These are phyloP conservation scores for Candida chauliodis DNA, from an alignment of 805 yeast genomes.

Conservation along the genomic window DNA sequence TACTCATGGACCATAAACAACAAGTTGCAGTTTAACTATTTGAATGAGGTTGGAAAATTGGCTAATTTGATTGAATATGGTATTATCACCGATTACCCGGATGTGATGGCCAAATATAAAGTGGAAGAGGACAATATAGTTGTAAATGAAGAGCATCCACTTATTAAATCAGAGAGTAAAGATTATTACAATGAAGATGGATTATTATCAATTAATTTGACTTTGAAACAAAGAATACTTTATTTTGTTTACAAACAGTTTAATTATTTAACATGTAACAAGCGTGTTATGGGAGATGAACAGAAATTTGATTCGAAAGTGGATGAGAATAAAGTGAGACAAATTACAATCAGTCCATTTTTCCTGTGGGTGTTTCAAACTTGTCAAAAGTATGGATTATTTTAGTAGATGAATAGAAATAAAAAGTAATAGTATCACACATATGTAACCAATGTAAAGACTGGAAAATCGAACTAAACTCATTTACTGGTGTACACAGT, in stretches of 20 bases:
- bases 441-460: too few species aligned
- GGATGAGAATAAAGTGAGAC: slow-evolving; percentile 15
- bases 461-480: too few species aligned
- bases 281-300: slow-evolving; percentile 15
- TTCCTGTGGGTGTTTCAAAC: slow-evolving; percentile 18
- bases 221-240: slow-evolving; percentile 14
- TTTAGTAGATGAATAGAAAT: slow-evolving; percentile 11
- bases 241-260: slow-evolving; percentile 13
- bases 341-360: slow-evolving; percentile 12
- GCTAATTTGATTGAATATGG: slow-evolving; percentile 31
- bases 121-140: slow-evolving; percentile 6
- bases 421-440: too few species aligned
- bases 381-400: slow-evolving; percentile 23
- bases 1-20: slow-evolving; percentile 41
- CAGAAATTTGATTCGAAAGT: slow-evolving; percentile 18
- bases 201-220: slow-evolving; percentile 10
- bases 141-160: background rate
- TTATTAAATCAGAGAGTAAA: slow-evolving; percentile 1
- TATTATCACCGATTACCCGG: slow-evolving; percentile 35
- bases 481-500: too few species aligned
- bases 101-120: slow-evolving; percentile 20
- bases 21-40: slow-evolving; percentile 31
- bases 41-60: slow-evolving; percentile 21
- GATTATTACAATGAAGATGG: slow-evolving; percentile 8
- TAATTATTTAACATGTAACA: slow-evolving; percentile 10